These are phyloP conservation scores for Jaltomata sinuosa DNA, from an alignment of 257 asterid genomes.

Conservation along the genomic window DNA sequence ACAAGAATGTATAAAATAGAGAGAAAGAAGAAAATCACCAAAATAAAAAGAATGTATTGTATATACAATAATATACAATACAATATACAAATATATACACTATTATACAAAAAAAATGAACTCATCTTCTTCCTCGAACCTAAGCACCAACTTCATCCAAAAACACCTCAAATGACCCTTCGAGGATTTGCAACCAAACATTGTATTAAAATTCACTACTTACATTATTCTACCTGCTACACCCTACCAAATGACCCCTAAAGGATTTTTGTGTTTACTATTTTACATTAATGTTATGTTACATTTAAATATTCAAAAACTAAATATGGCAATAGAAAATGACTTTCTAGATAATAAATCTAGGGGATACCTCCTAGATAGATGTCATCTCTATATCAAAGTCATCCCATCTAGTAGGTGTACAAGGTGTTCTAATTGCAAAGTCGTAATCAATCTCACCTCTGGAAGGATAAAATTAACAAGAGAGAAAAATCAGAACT, in stretches of 20 bases:
- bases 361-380: slow-evolving; percentile 75
- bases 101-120: too few relatives aligned
- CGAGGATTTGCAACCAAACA: not conserved
- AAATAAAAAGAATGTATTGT: too few relatives aligned
- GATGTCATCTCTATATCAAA: slow-evolving; percentile 85
- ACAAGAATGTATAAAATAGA: too few relatives aligned
- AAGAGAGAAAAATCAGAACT: slow-evolving; percentile 1
- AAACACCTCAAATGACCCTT: too few relatives aligned
- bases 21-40: too few relatives aligned
- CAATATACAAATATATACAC: too few relatives aligned
- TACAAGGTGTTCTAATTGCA: slow-evolving; percentile 64
- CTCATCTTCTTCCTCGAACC: too few relatives aligned
- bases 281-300: not conserved
- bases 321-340: not conserved
- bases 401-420: slow-evolving; percentile 89
- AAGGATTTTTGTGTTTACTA: not conserved
- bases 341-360: not conserved
- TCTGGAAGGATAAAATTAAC: slow-evolving; percentile 32
- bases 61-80: too few relatives aligned
- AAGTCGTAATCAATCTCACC: slow-evolving; percentile 70
- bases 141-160: too few relatives aligned
- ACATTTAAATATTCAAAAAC: not conserved
- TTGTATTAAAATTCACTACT: not conserved
- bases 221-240: not conserved
- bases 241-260: not conserved